Base-by-base conservation (phyloP, 805 yeast species). In the Saccharomycopsis amapae region DNA sequence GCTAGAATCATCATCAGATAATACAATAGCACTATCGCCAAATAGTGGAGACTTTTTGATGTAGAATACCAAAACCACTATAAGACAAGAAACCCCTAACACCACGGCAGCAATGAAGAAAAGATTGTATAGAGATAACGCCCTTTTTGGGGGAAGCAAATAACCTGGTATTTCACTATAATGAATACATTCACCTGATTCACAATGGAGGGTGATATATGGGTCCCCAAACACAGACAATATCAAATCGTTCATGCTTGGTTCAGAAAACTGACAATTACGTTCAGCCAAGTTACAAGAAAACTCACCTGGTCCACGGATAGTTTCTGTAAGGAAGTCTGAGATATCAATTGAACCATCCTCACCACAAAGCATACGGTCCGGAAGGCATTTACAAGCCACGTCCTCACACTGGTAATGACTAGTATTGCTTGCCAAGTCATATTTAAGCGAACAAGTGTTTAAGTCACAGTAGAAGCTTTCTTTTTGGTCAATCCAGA, bases 161-260 rank as follows among this genome's bases (percentile, higher is more conserved):
- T 85, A 89, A 5, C 96, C 97, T 0, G 98, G 98, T 15, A 93
- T 78, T 61, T 93, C 94, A 59, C 93, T 83, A 56, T 80, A 79
- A 61, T 93, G 97, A 19, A 93, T 55, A 70, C 98, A 93, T 61
- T 93, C 98, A 40, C 96, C 90, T 1, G 95, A 78, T 6, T 67
- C 65, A 65, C 98, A 93, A 38, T 75, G 71, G 45, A 93, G 67
- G 1, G 89, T 81, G 58, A 93, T 93, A 54, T 78, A 74, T 1
- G 90, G 85, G 60, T 93, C 98, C n/a, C 98, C 98, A 65, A 93
- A 93, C 2, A 93, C 95, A 5, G 86, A 79, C 48, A 78, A 71
- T 47, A 93, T 93, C 57, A 93, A 72, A 53, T 85, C 94, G 64
- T 93, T 85, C 97, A 93, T 90, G 45, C 93, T 81, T 38, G 98